These are phyloP conservation scores for Aspergillus sp. DNA, from an alignment of 2,329 filamentous ascomycete species.

Conservation along the genomic window DNA sequence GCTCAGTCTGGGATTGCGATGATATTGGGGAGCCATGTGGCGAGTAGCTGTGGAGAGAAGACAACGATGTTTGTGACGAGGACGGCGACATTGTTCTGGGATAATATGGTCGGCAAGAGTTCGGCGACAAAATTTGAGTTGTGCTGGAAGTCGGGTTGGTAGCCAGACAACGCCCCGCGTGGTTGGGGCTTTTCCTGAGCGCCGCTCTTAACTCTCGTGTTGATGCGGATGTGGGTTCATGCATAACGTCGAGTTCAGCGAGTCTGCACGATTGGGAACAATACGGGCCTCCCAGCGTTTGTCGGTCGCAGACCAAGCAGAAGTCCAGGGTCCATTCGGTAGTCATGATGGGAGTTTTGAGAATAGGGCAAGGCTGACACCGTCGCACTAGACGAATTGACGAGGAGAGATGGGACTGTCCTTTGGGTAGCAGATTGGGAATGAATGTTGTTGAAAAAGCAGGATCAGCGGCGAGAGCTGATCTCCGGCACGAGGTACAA, in stretches of 20 bases:
- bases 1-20: conserved; percentile 73
- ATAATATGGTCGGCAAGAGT: conserved; percentile 18
- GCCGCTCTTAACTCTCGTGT: not conserved
- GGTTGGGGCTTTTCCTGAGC: conserved; percentile 50
- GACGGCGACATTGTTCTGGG: conserved; percentile 52
- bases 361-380: not conserved
- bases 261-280: conserved; percentile 91
- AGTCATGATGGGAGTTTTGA: conserved; percentile 27
- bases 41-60: conserved; percentile 68
- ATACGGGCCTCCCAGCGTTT: conserved; percentile 78
- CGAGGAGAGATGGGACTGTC: not conserved
- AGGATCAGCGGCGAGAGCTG: not conserved
- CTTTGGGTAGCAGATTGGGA: not conserved
- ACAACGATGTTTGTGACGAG: conserved; percentile 80
- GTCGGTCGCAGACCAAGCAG: conserved; percentile 91
- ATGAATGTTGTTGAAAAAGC: not conserved
- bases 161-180: conserved; percentile 17
- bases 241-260: conserved; percentile 73
- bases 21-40: conserved; percentile 60
- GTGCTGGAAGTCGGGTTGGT: conserved; percentile 16
- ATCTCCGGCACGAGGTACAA: not conserved
- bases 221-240: not conserved
- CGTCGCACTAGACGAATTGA: not conserved
- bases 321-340: conserved; percentile 79
- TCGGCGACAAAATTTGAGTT: conserved; percentile 16